Conservation (phyloP, 2,329 filamentous ascomycete genomes). For the Aphanocladium album region DNA sequence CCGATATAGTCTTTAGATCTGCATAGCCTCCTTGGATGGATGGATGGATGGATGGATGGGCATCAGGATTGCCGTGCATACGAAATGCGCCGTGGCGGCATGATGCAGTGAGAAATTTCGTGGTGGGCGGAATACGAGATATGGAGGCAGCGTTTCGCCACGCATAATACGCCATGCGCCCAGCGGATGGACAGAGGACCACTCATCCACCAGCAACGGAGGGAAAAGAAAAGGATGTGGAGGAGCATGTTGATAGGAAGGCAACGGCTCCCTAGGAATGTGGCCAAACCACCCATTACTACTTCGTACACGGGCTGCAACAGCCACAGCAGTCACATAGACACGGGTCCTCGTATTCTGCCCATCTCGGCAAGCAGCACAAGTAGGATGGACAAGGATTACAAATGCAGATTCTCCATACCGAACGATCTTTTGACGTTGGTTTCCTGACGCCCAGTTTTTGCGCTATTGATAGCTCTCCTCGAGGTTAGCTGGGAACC, state of each 20-base stretch:
- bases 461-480: not conserved
- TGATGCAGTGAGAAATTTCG: not conserved
- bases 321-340: not conserved
- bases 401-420: not conserved
- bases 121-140: conserved; percentile 7
- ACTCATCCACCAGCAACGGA: too few relatives aligned
- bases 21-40: not conserved
- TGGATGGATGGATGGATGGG: not conserved
- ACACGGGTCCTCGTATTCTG: not conserved
- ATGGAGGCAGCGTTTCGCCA: not conserved
- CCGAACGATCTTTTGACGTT: not conserved
- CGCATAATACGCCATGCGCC: not conserved
- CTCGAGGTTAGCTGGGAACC: not conserved
- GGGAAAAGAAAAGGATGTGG: too few relatives aligned
- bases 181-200: too few relatives aligned
- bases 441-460: not conserved
- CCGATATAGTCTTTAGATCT: conserved; percentile 12
- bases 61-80: not conserved
- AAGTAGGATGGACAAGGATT: not conserved
- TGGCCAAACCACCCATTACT: too few relatives aligned
- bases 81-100: not conserved
- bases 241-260: too few relatives aligned
- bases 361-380: not conserved
- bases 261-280: too few relatives aligned
- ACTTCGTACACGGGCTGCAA: too few relatives aligned